Conservation (phyloP, 805 yeast genomes). For the Starmerella vaccinii region DNA sequence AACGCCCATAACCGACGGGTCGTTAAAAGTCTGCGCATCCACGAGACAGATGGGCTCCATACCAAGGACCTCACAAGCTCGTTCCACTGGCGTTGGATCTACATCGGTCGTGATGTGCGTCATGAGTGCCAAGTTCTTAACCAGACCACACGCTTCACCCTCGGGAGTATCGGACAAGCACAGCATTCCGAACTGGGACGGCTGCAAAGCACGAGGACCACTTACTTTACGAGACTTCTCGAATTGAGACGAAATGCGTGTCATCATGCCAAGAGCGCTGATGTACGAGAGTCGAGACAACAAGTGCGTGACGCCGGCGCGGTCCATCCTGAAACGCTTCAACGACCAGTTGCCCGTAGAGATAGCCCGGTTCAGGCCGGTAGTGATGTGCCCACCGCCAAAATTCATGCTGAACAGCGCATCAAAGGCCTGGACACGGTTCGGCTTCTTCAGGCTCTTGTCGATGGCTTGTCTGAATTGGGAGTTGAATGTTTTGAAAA, state of each 20-base stretch:
- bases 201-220: constrained; percentile 97
- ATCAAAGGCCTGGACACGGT: constrained; percentile 89
- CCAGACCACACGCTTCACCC: constrained; percentile 99
- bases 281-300: constrained; percentile 83
- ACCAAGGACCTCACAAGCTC: constrained; percentile 70
- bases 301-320: constrained; percentile 98
- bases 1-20: constrained; percentile 70
- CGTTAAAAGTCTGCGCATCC: constrained; percentile 74
- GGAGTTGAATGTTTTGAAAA: constrained; percentile 89
- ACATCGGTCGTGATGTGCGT: constrained; percentile 98
- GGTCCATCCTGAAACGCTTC: constrained; percentile 97
- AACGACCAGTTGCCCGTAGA: constrained; percentile 99
- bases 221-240: constrained; percentile 96
- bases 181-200: constrained; percentile 97
- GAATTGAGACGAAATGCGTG: constrained; percentile 96
- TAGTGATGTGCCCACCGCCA: constrained; percentile 85
- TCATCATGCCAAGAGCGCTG: constrained; percentile 98
- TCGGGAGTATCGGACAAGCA: constrained; percentile 99
- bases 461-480: constrained; percentile 93
- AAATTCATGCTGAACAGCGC: constrained; percentile 81
- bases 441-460: constrained; percentile 85
- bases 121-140: constrained; percentile 92
- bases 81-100: constrained; percentile 79
- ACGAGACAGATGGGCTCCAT: constrained; percentile 75
- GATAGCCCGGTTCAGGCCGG: constrained; percentile 90